These are phyloP conservation scores for Russula compacta DNA, from an alignment of 768 basidiomycete species.

Conservation along the genomic window DNA sequence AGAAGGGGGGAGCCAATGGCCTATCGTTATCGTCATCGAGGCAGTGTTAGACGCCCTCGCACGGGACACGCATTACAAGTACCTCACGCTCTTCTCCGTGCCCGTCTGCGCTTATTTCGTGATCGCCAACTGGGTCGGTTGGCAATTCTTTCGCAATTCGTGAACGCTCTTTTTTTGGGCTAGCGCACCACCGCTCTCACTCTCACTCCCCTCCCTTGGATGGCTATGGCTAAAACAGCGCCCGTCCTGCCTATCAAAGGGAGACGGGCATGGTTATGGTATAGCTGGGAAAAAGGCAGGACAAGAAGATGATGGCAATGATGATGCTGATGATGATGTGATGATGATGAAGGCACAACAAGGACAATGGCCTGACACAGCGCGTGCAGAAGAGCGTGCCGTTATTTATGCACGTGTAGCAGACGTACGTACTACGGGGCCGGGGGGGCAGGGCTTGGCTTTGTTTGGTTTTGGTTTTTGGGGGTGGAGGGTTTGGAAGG, in stretches of 20 bases:
- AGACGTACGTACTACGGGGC: background rate
- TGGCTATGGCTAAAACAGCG: background rate
- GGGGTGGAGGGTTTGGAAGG: background rate
- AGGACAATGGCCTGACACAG: background rate
- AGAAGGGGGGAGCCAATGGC: background rate
- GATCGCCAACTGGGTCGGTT: slow-evolving; percentile 98
- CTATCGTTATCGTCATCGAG: background rate
- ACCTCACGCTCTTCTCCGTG: slow-evolving; percentile 67
- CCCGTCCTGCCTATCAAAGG: background rate
- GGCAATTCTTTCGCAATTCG: slow-evolving; percentile 94
- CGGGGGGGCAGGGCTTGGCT: background rate
- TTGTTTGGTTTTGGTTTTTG: background rate
- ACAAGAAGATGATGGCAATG: background rate
- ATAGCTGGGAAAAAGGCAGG: background rate
- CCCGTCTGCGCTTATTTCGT: slow-evolving; percentile 82
- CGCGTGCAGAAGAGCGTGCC: background rate
- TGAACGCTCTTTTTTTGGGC: slow-evolving; percentile 28
- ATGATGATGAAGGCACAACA: background rate
- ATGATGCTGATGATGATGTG: background rate
- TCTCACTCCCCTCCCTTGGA: background rate
- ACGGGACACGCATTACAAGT: slow-evolving; percentile 83
- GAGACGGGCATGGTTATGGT: background rate
- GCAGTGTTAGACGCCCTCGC: slow-evolving; percentile 54
- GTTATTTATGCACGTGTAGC: background rate
- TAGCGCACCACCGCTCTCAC: background rate